Evolutionary conservation across 192 early-diverging fungal species (phyloP), one percentile per base, ranked within the genome.

Genomic region (Entomortierella chlamydospora): DNA sequence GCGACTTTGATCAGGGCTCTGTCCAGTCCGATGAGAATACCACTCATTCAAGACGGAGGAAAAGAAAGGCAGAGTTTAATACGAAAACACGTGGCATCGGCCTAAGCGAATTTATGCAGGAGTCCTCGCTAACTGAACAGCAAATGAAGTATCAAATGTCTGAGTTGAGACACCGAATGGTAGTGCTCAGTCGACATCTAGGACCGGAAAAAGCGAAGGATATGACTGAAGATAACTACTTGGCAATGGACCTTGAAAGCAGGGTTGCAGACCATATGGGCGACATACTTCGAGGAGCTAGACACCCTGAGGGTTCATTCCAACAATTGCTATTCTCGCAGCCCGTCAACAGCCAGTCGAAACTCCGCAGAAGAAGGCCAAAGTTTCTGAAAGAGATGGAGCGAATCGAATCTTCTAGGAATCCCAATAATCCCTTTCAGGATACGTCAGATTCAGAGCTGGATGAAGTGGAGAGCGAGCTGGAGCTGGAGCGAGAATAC

Each of bases 391-490:
- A 1, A 15, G 51, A 20, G 1, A 45, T 66, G 4, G 53, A 66
- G 13, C 8, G 43, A 3, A 33, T 12, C 12, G 54, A 45, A 4
- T 64, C 70, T 8, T 64, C 61, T 3, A 69, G 47, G 22, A 49
- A 63, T 30, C 43, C 66, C 31, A 25, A 63, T 10, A 57, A 54
- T 10, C 52, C 52, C 2, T 68, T 50, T 31, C 60, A 50, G 45
- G 64, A 63, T n/a, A 63, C 66, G 0, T 33, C 66, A 22, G 60
- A 76, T 26, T 62, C 64, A 2, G 60, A 61, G 7, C 59, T 63
- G 43, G 73, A 68, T 23, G 65, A 63, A 6, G 20, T 62, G 1
- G 64, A 76, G 34, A 68, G 73, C 22, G 65, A 76, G 8, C 54
- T 63, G 17, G 73, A 76, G 47, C 39, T 68, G 18, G 59, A 76